Percentiles rank a stretch among this genome's conserved stretches.
These are phyloP conservation scores for Fusarium fujikuroi DNA, from an alignment of 2,329 filamentous ascomycete species.

Conservation along the genomic window DNA sequence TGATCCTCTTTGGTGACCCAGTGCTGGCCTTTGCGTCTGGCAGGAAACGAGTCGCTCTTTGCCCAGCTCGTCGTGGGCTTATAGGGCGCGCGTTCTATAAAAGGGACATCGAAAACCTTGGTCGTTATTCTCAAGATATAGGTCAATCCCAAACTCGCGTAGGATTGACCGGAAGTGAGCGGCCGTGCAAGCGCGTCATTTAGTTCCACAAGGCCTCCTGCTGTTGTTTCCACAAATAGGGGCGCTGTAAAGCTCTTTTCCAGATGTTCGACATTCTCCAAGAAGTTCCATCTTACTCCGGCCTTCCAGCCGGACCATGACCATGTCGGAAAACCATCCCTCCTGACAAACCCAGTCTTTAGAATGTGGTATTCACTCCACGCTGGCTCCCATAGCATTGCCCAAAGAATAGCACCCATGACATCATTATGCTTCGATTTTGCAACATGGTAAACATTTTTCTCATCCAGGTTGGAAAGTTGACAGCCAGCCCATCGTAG, in stretches of 20 bases:
- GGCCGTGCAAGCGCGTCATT: rapidly evolving
- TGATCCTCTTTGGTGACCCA: rapidly evolving
- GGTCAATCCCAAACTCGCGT: rapidly evolving
- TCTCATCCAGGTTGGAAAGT: rapidly evolving
- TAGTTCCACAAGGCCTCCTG: rapidly evolving
- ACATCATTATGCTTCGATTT: background rate
- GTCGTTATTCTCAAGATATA: background rate
- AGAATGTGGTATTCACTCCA: background rate
- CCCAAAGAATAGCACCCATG: rapidly evolving
- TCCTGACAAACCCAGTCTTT: background rate
- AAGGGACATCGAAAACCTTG: background rate
- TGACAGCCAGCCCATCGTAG: background rate
- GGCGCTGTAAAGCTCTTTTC: background rate
- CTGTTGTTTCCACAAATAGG: background rate
- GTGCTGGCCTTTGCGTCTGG: background rate
- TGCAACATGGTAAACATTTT: background rate
- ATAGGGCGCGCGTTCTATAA: background rate
- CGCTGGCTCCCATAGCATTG: background rate
- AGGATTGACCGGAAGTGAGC: rapidly evolving
- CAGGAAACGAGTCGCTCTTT: background rate
- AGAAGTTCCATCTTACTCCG: background rate
- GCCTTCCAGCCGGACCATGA: background rate
- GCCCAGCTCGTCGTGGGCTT: background rate
- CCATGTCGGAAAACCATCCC: background rate
- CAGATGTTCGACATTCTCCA: rapidly evolving